Conservation (phyloP, 2,329 filamentous ascomycete species). For the Alternaria tenuissima region DNA sequence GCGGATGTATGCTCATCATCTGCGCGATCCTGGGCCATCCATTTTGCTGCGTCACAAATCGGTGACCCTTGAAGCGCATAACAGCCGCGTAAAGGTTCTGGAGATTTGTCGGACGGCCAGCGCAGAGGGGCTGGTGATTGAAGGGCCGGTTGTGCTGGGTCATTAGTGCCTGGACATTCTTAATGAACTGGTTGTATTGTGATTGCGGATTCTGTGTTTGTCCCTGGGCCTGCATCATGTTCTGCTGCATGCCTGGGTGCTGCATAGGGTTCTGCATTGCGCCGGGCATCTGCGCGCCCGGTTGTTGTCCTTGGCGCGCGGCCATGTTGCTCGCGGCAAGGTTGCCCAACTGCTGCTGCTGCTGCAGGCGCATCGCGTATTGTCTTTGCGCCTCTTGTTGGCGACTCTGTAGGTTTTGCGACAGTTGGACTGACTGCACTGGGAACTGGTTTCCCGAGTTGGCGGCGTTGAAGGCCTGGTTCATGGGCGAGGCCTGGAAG, state of each 20-base stretch:
- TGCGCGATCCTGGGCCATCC: conserved; percentile 77
- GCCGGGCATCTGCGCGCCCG: conserved; percentile 49
- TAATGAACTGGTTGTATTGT: conserved; percentile 61
- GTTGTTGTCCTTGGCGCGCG: conserved; percentile 49
- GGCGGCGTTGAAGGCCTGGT: conserved; percentile 51
- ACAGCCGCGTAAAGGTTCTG: conserved; percentile 81
- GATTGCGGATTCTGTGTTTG: conserved; percentile 19
- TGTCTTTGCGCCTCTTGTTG: conserved; percentile 76
- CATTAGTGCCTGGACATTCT: conserved; percentile 81
- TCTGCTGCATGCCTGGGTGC: conserved; percentile 44
- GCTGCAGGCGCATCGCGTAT: conserved; percentile 86
- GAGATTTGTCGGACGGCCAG: conserved; percentile 76
- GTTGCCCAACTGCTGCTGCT: conserved; percentile 65
- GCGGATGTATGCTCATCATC: conserved; percentile 53
- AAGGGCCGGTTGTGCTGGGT: conserved; percentile 74
- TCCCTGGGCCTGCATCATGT: conserved; percentile 41
- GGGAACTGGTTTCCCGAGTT: conserved; percentile 56
- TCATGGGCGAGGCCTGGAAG: conserved; percentile 47
- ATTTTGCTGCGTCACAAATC: conserved; percentile 72
- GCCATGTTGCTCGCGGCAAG: conserved; percentile 51
- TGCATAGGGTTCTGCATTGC: conserved; percentile 30
- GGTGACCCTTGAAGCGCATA: conserved; percentile 78
- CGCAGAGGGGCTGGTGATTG: conserved; percentile 76
- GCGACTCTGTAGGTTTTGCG: conserved; percentile 57
- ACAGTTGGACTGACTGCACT: conserved; percentile 56